Evolutionary conservation across 352 stramenopile species (phyloP).

Genomic region (Phytopythium chamaehyphon): DNA sequence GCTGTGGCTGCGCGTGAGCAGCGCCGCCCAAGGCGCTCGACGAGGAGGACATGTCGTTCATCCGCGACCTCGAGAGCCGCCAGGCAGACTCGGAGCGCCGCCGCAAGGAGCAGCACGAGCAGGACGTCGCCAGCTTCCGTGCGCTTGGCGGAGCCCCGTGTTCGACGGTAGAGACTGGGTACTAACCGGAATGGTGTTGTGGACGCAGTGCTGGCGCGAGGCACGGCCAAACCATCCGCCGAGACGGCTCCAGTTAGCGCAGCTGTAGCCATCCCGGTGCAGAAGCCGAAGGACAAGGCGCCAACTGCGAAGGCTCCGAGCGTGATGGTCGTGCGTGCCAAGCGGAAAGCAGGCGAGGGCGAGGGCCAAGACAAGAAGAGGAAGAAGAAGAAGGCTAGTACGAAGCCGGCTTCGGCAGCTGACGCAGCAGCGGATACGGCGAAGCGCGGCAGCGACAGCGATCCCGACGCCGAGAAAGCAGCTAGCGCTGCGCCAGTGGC

Average conservation of each 20-base stretch:
- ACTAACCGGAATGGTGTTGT: neutral
- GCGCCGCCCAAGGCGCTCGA: conserved; percentile 82
- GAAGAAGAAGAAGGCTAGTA: conserved; percentile 15
- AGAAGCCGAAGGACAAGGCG: conserved; percentile 26
- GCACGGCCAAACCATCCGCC: conserved; percentile 23
- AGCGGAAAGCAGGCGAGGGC: conserved; percentile 33
- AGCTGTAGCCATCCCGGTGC: conserved; percentile 1
- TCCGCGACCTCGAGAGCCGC: conserved; percentile 60
- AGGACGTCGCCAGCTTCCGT: conserved; percentile 73
- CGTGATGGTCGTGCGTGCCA: conserved; percentile 49
- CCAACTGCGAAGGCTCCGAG: conserved; percentile 19
- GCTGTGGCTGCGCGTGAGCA: conserved; percentile 10
- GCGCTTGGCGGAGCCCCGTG: conserved; percentile 17
- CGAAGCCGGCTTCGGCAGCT: conserved; percentile 13
- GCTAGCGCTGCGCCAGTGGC: conserved; percentile 11
- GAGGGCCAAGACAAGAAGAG: conserved; percentile 6
- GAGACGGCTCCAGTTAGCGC: neutral
- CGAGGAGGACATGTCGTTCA: conserved; percentile 83
- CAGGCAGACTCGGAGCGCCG: conserved; percentile 43
- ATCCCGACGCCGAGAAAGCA: conserved; percentile 2
- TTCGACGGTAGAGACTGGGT: neutral
- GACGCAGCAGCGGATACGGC: neutral
- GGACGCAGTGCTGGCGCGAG: conserved; percentile 48
- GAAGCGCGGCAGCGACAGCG: neutral
- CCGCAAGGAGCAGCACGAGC: conserved; percentile 61